These are phyloP conservation scores for Penicillium maclennaniae DNA, from an alignment of 495 filamentous ascomycete species.

Conservation along the genomic window DNA sequence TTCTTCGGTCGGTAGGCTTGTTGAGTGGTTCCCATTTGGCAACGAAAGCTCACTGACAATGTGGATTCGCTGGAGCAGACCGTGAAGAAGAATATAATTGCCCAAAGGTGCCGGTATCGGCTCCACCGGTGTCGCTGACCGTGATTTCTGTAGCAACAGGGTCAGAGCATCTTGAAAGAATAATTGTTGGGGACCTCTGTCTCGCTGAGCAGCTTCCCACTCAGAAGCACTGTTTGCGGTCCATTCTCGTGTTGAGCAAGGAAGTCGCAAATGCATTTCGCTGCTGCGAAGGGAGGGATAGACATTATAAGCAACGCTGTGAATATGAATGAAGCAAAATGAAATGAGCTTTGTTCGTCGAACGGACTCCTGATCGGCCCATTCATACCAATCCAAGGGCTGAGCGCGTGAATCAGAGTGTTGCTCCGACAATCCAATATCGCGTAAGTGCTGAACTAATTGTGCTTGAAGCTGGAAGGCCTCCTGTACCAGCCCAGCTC, in stretches of 20 bases:
- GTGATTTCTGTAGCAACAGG: conserved; percentile 32
- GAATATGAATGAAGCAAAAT: conserved; percentile 39
- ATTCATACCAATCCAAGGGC: conserved; percentile 34
- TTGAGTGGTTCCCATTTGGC: conserved; percentile 31
- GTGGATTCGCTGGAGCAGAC: conserved; percentile 39
- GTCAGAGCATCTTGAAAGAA: conserved; percentile 40
- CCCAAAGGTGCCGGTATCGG: conserved; percentile 38
- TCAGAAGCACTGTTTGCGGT: conserved; percentile 29
- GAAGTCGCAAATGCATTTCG: conserved; percentile 37
- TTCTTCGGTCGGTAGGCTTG: conserved; percentile 34
- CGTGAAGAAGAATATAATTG: conserved; percentile 39
- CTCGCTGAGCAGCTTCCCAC: conserved; percentile 33
- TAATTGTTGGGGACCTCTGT: conserved; percentile 30
- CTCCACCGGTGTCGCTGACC: conserved; percentile 24
- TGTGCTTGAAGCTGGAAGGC: conserved; percentile 32
- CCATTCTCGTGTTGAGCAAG: conserved; percentile 40
- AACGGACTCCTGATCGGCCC: conserved; percentile 38
- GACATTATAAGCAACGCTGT: conserved; percentile 38
- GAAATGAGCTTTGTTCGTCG: conserved; percentile 37
- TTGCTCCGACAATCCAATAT: conserved; percentile 29
- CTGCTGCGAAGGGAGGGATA: conserved; percentile 39
- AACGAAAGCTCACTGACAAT: conserved; percentile 39
- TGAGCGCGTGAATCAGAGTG: conserved; percentile 19
- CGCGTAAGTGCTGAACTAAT: conserved; percentile 33
- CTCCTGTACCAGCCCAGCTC: conserved; percentile 35